Evolutionary conservation across 768 basidiomycete species (phyloP).

Genomic region (Termitomyces sp.): DNA sequence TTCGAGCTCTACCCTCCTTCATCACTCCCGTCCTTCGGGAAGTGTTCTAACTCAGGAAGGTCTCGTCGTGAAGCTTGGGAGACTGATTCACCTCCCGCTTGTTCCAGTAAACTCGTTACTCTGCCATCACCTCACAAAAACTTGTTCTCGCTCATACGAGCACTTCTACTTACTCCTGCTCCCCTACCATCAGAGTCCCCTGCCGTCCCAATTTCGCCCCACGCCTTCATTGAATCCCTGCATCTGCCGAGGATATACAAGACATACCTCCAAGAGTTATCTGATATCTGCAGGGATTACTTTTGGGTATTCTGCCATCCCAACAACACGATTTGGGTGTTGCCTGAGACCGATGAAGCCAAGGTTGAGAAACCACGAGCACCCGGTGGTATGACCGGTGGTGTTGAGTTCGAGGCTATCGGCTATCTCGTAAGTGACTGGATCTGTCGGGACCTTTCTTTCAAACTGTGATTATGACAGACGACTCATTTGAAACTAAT

Average conservation of each 20-base stretch:
- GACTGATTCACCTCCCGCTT: conserved; percentile 29
- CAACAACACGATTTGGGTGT: conserved; percentile 86
- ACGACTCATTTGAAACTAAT: conserved; percentile 84
- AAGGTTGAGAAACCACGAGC: conserved; percentile 88
- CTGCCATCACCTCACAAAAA: conserved; percentile 72
- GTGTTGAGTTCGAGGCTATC: conserved; percentile 98
- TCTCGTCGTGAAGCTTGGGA: conserved; percentile 56
- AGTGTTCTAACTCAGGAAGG: conserved; percentile 15
- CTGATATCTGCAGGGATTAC: conserved; percentile 89
- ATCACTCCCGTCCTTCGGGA: conserved; percentile 51
- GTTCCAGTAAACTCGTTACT: conserved; percentile 48
- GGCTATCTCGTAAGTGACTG: conserved; percentile 71
- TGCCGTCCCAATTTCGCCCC: conserved; percentile 57
- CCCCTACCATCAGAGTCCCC: conserved; percentile 63
- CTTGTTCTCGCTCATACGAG: conserved; percentile 68
- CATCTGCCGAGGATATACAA: conserved; percentile 74
- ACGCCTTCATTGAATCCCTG: conserved; percentile 75
- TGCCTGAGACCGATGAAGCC: conserved; percentile 77
- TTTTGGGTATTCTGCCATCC: conserved; percentile 98
- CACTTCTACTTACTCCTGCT: conserved; percentile 68
- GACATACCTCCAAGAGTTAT: conserved; percentile 76
- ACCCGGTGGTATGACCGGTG: conserved; percentile 97
- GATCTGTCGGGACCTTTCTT: not conserved
- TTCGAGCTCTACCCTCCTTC: conserved; percentile 85
- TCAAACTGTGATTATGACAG: conserved; percentile 32